Conservation (phyloP, 129 eudicot genomes). For the Pseudognaphalium luteoalbum region DNA sequence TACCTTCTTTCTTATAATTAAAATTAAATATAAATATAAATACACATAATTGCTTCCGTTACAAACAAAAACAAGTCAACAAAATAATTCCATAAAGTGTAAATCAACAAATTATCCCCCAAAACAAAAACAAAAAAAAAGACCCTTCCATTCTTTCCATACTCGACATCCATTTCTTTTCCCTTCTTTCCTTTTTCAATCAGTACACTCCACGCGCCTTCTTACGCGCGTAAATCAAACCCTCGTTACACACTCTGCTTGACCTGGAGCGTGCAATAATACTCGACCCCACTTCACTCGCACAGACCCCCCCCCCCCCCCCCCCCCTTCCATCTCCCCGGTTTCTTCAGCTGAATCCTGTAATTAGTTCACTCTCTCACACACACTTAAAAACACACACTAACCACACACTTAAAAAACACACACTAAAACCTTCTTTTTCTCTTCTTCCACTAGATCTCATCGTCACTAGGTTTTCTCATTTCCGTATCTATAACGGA, state of each 20-base stretch:
- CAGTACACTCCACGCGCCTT: slow-evolving; percentile 18
- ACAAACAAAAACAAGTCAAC: slow-evolving; percentile 13
- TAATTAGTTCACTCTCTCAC: slow-evolving; percentile 26
- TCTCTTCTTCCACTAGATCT: slow-evolving; percentile 30
- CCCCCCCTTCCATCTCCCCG: slow-evolving; percentile 29
- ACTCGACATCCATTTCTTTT: slow-evolving; percentile 11
- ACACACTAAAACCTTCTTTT: slow-evolving; percentile 3
- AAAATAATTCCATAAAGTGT: neutral
- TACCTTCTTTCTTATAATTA: too few species aligned
- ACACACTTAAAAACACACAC: slow-evolving; percentile 23
- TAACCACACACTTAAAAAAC: neutral
- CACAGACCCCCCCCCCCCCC: slow-evolving; percentile 25
- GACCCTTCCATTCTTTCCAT: slow-evolving; percentile 34
- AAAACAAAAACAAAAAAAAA: slow-evolving; percentile 21
- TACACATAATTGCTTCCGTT: neutral
- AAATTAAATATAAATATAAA: too few species aligned
- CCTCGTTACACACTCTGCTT: slow-evolving; percentile 22
- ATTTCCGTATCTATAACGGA: neutral
- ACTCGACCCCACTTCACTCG: slow-evolving; percentile 36
- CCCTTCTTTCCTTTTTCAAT: neutral
- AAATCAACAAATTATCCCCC: slow-evolving; percentile 27
- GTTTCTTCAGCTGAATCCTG: slow-evolving; percentile 29
- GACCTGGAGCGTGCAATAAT: slow-evolving; percentile 37
- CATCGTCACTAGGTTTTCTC: slow-evolving; percentile 10
- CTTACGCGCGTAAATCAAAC: slow-evolving; percentile 19